Evolutionary conservation across 2,329 filamentous ascomycete species (phyloP).

Genomic region (Rhynchosporium graminicola): DNA sequence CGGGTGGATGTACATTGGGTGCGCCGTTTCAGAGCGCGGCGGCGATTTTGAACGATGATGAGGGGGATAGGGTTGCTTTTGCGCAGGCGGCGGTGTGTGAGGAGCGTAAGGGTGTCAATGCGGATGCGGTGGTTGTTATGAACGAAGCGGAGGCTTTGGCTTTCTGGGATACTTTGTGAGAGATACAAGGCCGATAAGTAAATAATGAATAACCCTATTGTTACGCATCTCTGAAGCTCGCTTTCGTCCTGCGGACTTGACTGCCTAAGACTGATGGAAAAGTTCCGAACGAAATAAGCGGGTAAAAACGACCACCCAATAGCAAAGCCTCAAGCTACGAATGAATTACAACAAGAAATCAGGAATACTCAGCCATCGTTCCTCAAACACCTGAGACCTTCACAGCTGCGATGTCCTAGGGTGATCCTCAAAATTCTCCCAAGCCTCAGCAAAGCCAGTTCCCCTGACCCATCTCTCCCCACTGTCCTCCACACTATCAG

Average conservation of each 20-base stretch:
- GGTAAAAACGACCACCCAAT: no score
- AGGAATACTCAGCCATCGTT: no score
- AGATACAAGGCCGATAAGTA: background rate
- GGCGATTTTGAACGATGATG: conserved; percentile 42
- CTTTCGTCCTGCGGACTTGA: no score
- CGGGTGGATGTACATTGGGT: conserved; percentile 38
- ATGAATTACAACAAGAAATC: no score
- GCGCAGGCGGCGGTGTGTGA: conserved; percentile 41
- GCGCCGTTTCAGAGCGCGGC: conserved; percentile 40
- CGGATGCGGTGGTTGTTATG: conserved; percentile 17
- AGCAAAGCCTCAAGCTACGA: no score
- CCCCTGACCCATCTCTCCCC: conserved; percentile 60
- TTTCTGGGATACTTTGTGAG: background rate
- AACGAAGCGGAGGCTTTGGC: conserved; percentile 9
- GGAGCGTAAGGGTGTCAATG: conserved; percentile 25
- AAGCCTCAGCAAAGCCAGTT: conserved; percentile 65
- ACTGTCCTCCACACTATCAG: conserved; percentile 59
- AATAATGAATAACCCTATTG: background rate
- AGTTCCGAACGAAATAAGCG: no score
- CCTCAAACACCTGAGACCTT: background rate
- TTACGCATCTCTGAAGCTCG: no score
- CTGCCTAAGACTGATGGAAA: no score
- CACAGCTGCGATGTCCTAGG: conserved; percentile 27
- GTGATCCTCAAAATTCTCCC: conserved; percentile 40
- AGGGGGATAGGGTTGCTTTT: conserved; percentile 37